phyloP scores from a whole-genome alignment of 164 flowering plant genomes.

The Hamamelis virginiana region DNA sequence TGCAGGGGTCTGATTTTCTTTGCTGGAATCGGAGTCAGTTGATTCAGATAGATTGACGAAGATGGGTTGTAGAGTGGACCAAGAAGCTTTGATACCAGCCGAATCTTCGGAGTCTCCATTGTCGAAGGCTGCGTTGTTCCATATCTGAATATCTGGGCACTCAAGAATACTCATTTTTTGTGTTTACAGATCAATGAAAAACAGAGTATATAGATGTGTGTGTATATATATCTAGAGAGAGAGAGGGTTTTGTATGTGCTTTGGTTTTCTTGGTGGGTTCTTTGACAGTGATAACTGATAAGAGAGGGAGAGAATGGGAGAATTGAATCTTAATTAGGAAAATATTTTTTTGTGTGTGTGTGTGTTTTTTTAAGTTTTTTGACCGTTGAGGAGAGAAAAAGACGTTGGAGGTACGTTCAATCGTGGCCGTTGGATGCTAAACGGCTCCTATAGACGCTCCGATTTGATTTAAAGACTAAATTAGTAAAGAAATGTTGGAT shows the following conservation, averaged over 20 bases:
- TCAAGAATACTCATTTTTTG: slow-evolving; percentile 44
- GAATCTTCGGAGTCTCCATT: slow-evolving; percentile 40
- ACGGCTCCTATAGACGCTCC: slow-evolving; percentile 63
- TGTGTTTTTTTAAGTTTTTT: slow-evolving; percentile 28
- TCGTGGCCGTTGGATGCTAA: slow-evolving; percentile 43
- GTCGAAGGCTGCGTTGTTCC: slow-evolving; percentile 77
- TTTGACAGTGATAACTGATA: too few relatives aligned
- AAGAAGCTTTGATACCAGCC: slow-evolving; percentile 26
- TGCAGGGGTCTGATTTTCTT: slow-evolving; percentile 61
- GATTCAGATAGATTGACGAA: slow-evolving; percentile 26
- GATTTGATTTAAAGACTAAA: slow-evolving; percentile 32
- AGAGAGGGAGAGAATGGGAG: neutral
- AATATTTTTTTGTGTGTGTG: slow-evolving; percentile 10
- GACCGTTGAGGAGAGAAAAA: slow-evolving; percentile 62
- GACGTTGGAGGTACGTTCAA: slow-evolving; percentile 43
- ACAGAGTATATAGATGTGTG: neutral
- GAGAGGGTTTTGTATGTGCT: slow-evolving; percentile 1
- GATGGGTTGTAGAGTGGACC: slow-evolving; percentile 28
- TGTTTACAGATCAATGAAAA: neutral
- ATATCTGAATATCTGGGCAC: slow-evolving; percentile 61
- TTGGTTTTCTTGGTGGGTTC: slow-evolving; percentile 4
- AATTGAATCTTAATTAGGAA: neutral
- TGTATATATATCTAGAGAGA: neutral
- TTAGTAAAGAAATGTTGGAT: neutral
- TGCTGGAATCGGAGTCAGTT: slow-evolving; percentile 41